Base-by-base conservation (phyloP, 1,139 yeast genomes). In the Yamadazyma oceani region DNA sequence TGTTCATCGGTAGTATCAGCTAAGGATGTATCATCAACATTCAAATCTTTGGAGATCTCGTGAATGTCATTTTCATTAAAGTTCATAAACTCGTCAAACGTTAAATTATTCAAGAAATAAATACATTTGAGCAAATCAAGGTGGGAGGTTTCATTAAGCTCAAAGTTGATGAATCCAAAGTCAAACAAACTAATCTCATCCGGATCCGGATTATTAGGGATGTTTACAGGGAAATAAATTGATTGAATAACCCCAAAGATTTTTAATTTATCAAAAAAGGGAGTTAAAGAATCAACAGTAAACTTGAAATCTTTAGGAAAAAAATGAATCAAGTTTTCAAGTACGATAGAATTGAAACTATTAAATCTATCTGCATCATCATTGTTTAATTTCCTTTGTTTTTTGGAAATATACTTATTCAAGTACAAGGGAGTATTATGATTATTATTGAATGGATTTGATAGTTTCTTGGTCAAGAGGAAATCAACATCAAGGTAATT, bases 291-390 rank as follows among this genome's bases (percentile, higher is more conserved):
- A 4, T 36, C 44, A 9, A 57, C 34, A 3, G 54, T 38, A 2
- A 55, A 41, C 14, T 32, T 32, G 15, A 22, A 43, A 2, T 41
- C 41, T 23, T 43, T 49, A 2, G 64, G 57, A 16, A 65, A 54
- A 39, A 68, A 60, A 4, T 55, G 50, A 14, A 55, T 58, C 38
- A 77, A 58, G 46, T 74, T 74, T 45, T 74, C 78, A 22, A 76
- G 49, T 32, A 72, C 63, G 3, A 77, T 54, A 34, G 71, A 67
- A 35, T 64, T 62, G 33, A 57, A 55, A 38, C 58, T 62, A 45
- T 66, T 70, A 31, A 40, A 35, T 19, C 45, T 44, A 14, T 41
- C 49, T 17, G 25, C 17, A 9, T 43, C 45, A 9, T 49, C 48
- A 28, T 39, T 32, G 17, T 46, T 44, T 34, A 48, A 38, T 35